Percentiles rank a stretch among this genome's conserved stretches.
These are phyloP conservation scores for Serendipita sp. DNA, from an alignment of 1,284 basidiomycete genomes.

Conservation along the genomic window DNA sequence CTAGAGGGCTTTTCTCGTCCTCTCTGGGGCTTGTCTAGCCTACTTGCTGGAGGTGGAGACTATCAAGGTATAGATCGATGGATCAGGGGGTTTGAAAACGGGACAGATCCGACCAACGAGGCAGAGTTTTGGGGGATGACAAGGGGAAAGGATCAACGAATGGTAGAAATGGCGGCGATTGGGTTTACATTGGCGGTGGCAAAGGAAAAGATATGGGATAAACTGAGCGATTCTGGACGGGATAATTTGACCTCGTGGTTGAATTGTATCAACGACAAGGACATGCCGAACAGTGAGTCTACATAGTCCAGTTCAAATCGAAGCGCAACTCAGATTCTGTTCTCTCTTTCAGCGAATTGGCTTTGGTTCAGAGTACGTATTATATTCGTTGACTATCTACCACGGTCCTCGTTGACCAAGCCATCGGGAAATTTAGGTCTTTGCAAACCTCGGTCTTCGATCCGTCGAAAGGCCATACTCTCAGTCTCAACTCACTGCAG, in stretches of 20 bases:
- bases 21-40: conserved; percentile 57
- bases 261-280: conserved; percentile 60
- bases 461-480: conserved; percentile 45
- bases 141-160: conserved; percentile 61
- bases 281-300: conserved; percentile 27
- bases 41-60: conserved; percentile 49
- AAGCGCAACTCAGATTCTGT: not conserved
- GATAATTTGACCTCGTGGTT: conserved; percentile 51
- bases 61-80: too few species aligned
- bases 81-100: conserved; percentile 49
- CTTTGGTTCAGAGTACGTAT: conserved; percentile 57
- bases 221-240: conserved; percentile 38
- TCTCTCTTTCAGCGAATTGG: conserved; percentile 44
- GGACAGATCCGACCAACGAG: conserved; percentile 44
- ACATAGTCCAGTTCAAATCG: not conserved
- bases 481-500: conserved; percentile 47
- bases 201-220: conserved; percentile 50
- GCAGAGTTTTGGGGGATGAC: conserved; percentile 63
- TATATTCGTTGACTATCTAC: too few species aligned
- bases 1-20: conserved; percentile 66
- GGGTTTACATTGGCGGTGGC: conserved; percentile 57
- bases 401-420: too few species aligned
- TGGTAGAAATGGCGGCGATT: conserved; percentile 71
- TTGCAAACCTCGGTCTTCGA: conserved; percentile 59
- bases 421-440: conserved; percentile 30